These are phyloP conservation scores for Crithidia thermophila DNA, from an alignment of 208 protist genomes.

Conservation along the genomic window DNA sequence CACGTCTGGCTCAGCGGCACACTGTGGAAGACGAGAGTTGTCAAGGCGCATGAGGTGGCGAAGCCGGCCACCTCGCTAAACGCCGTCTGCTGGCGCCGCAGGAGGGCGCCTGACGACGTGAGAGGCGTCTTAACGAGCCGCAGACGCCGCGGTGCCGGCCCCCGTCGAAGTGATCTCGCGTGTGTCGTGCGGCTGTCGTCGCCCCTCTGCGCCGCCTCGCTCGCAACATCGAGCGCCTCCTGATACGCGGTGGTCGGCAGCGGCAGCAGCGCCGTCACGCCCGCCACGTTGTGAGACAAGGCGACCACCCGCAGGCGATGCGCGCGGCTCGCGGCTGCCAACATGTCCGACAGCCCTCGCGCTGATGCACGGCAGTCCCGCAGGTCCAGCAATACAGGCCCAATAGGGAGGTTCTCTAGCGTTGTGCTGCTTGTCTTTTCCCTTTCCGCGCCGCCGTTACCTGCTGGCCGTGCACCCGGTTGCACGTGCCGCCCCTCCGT, in stretches of 20 bases:
- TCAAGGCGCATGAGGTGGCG: slow-evolving; percentile 38
- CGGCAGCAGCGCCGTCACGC: slow-evolving; percentile 32
- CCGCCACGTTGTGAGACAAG: slow-evolving; percentile 48
- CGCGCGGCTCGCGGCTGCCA: slow-evolving; percentile 62
- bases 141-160: slow-evolving; percentile 10
- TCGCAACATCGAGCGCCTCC: slow-evolving; percentile 9
- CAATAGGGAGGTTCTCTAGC: slow-evolving; percentile 39
- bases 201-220: not conserved
- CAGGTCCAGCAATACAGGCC: slow-evolving; percentile 57
- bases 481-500: not conserved
- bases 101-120: slow-evolving; percentile 33
- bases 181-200: not conserved
- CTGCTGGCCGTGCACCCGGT: not conserved
- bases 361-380: slow-evolving; percentile 55
- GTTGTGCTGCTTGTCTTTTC: not conserved
- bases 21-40: slow-evolving; percentile 42
- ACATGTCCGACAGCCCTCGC: slow-evolving; percentile 67
- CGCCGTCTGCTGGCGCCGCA: slow-evolving; percentile 21
- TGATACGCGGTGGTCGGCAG: slow-evolving; percentile 15
- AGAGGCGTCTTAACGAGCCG: slow-evolving; percentile 27
- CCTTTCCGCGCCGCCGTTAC: not conserved
- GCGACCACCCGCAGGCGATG: slow-evolving; percentile 50
- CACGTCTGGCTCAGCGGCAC: slow-evolving; percentile 67
- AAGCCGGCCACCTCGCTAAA: slow-evolving; percentile 35
- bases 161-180: not conserved